These are phyloP conservation scores for Arctostaphylos glauca DNA, from an alignment of 148 eudicot genomes.

Conservation along the genomic window DNA sequence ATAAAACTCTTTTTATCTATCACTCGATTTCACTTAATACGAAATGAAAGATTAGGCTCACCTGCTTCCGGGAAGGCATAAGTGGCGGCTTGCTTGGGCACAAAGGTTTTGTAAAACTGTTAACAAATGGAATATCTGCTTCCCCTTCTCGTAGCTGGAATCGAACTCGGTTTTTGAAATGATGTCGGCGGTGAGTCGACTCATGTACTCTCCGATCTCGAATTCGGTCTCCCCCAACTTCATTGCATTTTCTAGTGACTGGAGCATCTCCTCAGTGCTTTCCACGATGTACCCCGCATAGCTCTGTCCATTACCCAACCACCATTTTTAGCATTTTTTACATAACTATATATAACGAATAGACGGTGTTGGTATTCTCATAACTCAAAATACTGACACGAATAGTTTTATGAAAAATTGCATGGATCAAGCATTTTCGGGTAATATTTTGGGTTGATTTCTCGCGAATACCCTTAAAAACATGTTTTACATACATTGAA, in stretches of 20 bases:
- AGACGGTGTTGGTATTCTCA: too few species aligned
- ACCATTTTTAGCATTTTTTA: neutral
- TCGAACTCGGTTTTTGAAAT: constrained; percentile 85
- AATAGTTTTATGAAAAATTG: too few species aligned
- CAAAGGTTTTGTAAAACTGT: constrained; percentile 62
- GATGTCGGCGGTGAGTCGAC: constrained; percentile 69
- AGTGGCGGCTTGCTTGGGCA: constrained; percentile 80
- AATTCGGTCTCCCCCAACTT: constrained; percentile 46
- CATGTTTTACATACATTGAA: too few species aligned
- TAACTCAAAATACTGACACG: too few species aligned
- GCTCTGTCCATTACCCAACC: constrained; percentile 34
- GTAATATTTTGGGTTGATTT: too few species aligned
- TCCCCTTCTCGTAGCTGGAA: constrained; percentile 76
- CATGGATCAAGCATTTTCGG: too few species aligned
- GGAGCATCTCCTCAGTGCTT: constrained; percentile 65
- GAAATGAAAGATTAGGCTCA: constrained; percentile 7
- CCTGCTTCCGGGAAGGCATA: constrained; percentile 91
- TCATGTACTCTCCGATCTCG: constrained; percentile 82
- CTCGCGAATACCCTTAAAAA: too few species aligned
- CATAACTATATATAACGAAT: neutral
- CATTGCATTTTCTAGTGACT: constrained; percentile 35
- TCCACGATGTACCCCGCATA: constrained; percentile 81
- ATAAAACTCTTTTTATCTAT: too few species aligned
- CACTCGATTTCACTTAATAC: too few species aligned
- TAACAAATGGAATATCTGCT: constrained; percentile 60